phyloP scores from a whole-genome alignment of 2,329 filamentous ascomycete genomes.

The Aschersonia sp. region DNA sequence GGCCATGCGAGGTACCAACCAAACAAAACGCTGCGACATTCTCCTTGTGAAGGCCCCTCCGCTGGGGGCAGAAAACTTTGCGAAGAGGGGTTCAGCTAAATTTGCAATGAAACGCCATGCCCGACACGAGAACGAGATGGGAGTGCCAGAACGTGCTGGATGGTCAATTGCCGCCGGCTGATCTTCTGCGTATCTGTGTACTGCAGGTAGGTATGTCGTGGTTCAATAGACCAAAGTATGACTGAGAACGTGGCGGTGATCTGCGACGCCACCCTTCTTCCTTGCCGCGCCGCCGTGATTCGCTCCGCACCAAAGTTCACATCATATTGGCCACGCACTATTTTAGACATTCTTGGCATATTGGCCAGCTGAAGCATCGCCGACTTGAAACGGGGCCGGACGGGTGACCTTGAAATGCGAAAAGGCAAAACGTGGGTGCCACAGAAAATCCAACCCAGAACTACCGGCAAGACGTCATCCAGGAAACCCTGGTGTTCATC shows the following conservation, averaged over 20 bases:
- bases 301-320: too few species aligned
- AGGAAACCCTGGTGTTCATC: background rate
- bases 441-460: background rate
- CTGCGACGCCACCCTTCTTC: background rate
- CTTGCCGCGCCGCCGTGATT: too few species aligned
- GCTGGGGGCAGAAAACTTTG: background rate
- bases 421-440: background rate
- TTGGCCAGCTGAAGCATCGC: background rate
- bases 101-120: too few species aligned
- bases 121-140: too few species aligned
- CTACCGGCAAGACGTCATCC: background rate
- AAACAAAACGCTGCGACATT: background rate
- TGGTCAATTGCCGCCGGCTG: background rate
- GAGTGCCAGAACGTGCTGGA: background rate
- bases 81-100: background rate
- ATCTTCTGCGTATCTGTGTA: too few species aligned
- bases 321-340: background rate
- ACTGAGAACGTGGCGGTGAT: background rate
- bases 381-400: background rate
- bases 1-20: background rate
- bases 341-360: background rate
- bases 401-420: background rate
- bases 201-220: too few species aligned
- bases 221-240: too few species aligned
- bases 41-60: background rate